Base-by-base conservation (phyloP, 106 monocot genomes). In the Vanilla planifolia region DNA sequence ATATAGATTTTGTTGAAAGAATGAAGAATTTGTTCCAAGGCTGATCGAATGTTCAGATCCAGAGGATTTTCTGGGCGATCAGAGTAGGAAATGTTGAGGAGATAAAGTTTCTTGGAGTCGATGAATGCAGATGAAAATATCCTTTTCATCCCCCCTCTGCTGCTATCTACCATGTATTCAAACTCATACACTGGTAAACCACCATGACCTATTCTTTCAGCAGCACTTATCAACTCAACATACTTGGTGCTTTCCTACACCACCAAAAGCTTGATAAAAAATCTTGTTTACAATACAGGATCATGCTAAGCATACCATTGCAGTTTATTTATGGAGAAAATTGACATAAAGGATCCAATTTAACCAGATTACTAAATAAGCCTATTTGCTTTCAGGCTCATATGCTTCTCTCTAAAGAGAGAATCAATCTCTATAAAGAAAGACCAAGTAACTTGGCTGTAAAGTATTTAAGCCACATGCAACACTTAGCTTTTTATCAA, bases 71-170 rank as follows among this genome's bases (percentile, higher is more conserved):
- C 96, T 23, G 80, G 67, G 19, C 45, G 51, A 65, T 98, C 96
- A 37, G 81, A 69, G 10, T 79, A 56, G 29, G 84, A 23, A 27
- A 98, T 79, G 33, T 98, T 98, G 48, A 98, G 86, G 27, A 98
- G 75, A 75, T 77, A 90, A 15, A 98, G 84, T 61, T 98, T 98
- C 29, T 48, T 81, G 25, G 83, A 81, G 55, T 63, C 51, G 17
- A 98, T 84, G 30, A 98, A 91, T 53, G 88, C 96, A 67, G 91
- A 83, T 64, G 96, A 84, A 42, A 98, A 98, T 5, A 98, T 88
- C 70, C 87, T 78, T 71, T 91, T 98, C 81, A 88, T 69, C 43
- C 91, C 96, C 60, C 96, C 96, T 37, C 96, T 78, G 15, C 75
- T 88, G 75, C 96, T 91, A 59, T 98, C 91, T 26, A 98, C 55